phyloP scores from a whole-genome alignment of 1,284 basidiomycete species.

The Amylostereum chailletii region DNA sequence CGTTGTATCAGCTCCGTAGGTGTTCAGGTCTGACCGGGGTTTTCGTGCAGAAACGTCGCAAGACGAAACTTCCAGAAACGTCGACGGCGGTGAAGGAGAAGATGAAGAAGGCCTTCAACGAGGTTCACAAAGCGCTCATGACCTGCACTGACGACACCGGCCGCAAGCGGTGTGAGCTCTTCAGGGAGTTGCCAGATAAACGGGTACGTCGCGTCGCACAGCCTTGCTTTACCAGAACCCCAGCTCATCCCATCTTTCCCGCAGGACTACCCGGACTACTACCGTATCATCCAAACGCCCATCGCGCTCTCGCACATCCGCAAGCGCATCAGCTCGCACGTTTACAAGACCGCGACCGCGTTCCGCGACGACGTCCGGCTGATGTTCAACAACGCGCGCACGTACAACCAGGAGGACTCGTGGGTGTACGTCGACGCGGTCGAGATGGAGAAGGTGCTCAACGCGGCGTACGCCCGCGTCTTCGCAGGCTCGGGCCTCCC shows the following conservation, averaged over 20 bases:
- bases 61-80: slow-evolving; percentile 49
- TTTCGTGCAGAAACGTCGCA: slow-evolving; percentile 63
- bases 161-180: slow-evolving; percentile 76
- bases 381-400: slow-evolving; percentile 91
- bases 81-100: slow-evolving; percentile 52
- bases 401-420: slow-evolving; percentile 83
- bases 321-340: slow-evolving; percentile 66
- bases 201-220: slow-evolving; percentile 34
- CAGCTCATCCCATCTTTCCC: slow-evolving; percentile 6
- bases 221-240: background rate
- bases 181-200: slow-evolving; percentile 73
- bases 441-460: slow-evolving; percentile 84
- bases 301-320: slow-evolving; percentile 87
- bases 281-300: slow-evolving; percentile 53
- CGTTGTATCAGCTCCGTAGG: slow-evolving; percentile 23
- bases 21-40: slow-evolving; percentile 2
- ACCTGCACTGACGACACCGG: slow-evolving; percentile 66
- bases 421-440: slow-evolving; percentile 93
- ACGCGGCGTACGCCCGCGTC: slow-evolving; percentile 49
- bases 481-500: slow-evolving; percentile 64
- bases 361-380: slow-evolving; percentile 80
- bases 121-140: slow-evolving; percentile 74
- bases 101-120: slow-evolving; percentile 81
- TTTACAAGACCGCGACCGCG: slow-evolving; percentile 69
- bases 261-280: slow-evolving; percentile 89